Evolutionary conservation across 345 rosid species (phyloP), one percentile per base, ranked within the genome.

Genomic region (Alliaria petiolata): DNA sequence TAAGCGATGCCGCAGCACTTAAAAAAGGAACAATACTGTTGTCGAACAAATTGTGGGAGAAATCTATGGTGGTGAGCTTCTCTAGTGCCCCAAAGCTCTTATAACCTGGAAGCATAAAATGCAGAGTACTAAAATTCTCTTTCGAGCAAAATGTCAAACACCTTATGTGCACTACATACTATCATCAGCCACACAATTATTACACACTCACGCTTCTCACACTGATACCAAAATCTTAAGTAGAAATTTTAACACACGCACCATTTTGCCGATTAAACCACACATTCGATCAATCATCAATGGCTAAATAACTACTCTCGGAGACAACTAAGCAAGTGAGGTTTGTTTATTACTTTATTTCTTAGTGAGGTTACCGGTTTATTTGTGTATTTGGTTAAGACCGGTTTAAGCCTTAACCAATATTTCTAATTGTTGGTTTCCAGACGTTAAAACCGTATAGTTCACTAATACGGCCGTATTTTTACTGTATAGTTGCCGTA

Each of bases 1-100:
- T 46, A 7, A 70, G 19, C 59, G 74, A 70, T 11, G 47, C 59
- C 0, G 67, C 67, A 35, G 67, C 67, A 59, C 40, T 70, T 35
- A 70, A 13, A 9, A 38, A 59, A 5, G 67, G 74, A 35, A 59
- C 59, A 59, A 70, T 26, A 46, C 50, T 70, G 67, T 70, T 70
- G 67, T 70, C 50, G 40, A 70, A 47, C 47, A 61, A 4, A 70
- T 47, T 70, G 33, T 39, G 39, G 10, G 58, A 58, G 40, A 59
- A 59, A 60, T 70, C 52, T 2, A 60, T 1, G 20, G 61, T 62
- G 39, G 5, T 60, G n/a, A 60, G 52, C 50, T 70, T 70, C 49
- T 70, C 67, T 3, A 70, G 6, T 19, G 3, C 43, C 63, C 4
- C 54, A 19, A 55, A 55, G 20, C 63, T 68, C 54, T 68, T 43